A percentile compares a stretch with the other conserved stretches of the same genome.
phyloP scores from a whole-genome alignment of 2,329 filamentous ascomycete genomes.

The Pyrenochaeta sp. region DNA sequence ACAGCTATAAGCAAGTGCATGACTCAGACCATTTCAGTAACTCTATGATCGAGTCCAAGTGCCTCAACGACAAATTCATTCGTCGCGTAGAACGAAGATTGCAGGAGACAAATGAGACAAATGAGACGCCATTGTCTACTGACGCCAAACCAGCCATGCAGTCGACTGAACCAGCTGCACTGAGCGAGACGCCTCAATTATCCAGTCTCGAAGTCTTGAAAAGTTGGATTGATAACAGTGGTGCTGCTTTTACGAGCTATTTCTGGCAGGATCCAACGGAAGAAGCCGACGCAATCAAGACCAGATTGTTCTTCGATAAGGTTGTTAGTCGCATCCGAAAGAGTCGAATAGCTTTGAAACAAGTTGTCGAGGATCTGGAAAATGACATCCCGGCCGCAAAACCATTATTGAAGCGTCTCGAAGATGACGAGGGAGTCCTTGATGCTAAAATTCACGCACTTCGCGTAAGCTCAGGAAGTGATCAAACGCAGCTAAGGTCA shows the following conservation, averaged over 20 bases:
- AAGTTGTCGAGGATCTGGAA: slow-evolving; percentile 34
- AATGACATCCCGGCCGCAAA: slow-evolving; percentile 35
- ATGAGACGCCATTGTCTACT: not conserved
- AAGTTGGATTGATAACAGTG: slow-evolving; percentile 36
- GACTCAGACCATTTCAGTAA: slow-evolving; percentile 21
- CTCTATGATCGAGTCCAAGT: slow-evolving; percentile 30
- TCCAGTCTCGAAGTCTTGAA: slow-evolving; percentile 39
- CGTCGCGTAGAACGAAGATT: slow-evolving; percentile 33
- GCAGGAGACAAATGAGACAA: slow-evolving; percentile 25
- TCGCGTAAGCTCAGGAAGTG: slow-evolving; percentile 10
- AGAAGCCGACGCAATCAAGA: slow-evolving; percentile 28
- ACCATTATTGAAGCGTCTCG: slow-evolving; percentile 32
- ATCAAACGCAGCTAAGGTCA: slow-evolving; percentile 7
- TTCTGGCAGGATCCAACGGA: slow-evolving; percentile 44
- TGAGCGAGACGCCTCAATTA: slow-evolving; percentile 16
- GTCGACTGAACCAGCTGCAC: not conserved
- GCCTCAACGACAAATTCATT: slow-evolving; percentile 39
- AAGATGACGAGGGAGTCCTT: slow-evolving; percentile 31
- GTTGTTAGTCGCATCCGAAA: slow-evolving; percentile 26
- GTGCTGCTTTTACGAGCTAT: slow-evolving; percentile 31
- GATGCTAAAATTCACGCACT: slow-evolving; percentile 19
- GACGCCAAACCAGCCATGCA: not conserved
- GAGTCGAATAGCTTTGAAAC: slow-evolving; percentile 28
- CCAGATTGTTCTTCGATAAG: slow-evolving; percentile 28
- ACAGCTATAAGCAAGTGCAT: slow-evolving; percentile 27